Conservation (phyloP, 192 early-diverging fungal species). For the Dispira parvispora region DNA sequence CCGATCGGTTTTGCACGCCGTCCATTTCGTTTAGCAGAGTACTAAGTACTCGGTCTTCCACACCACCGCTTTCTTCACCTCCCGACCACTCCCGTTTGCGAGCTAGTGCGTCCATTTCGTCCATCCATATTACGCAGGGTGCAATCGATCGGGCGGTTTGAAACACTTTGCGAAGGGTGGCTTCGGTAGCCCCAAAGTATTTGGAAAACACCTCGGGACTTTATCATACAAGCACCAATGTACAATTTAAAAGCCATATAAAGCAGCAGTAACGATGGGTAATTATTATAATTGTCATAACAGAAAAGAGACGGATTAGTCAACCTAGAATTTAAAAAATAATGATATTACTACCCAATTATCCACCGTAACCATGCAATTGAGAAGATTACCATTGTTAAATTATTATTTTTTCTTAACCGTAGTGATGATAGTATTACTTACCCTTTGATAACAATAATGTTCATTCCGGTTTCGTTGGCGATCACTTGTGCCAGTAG, state of each 20-base stretch:
- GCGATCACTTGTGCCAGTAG: constrained; percentile 63
- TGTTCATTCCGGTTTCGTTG: constrained; percentile 59
- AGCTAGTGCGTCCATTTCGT: constrained; percentile 86
- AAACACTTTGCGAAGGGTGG: constrained; percentile 62
- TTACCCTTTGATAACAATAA: constrained; percentile 70
- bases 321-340: neutral
- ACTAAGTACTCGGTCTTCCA: constrained; percentile 78
- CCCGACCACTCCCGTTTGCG: constrained; percentile 44
- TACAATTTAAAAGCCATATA: neutral
- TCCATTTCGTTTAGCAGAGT: constrained; percentile 98
- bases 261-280: neutral
- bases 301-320: too few relatives aligned
- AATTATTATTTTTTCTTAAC: neutral
- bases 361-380: neutral
- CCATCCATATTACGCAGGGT: constrained; percentile 89
- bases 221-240: neutral
- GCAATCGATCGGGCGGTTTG: constrained; percentile 58
- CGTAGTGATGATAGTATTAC: neutral
- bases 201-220: constrained; percentile 87
- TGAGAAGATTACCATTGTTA: neutral
- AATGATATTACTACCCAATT: neutral
- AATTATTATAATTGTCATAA: neutral
- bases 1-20: constrained; percentile 69
- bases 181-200: constrained; percentile 89
- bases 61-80: constrained; percentile 44